Evolutionary conservation across 1,139 yeast species (phyloP), one percentile per base, ranked within the genome.

Genomic region (Kurtzmaniella quercitrusa): DNA sequence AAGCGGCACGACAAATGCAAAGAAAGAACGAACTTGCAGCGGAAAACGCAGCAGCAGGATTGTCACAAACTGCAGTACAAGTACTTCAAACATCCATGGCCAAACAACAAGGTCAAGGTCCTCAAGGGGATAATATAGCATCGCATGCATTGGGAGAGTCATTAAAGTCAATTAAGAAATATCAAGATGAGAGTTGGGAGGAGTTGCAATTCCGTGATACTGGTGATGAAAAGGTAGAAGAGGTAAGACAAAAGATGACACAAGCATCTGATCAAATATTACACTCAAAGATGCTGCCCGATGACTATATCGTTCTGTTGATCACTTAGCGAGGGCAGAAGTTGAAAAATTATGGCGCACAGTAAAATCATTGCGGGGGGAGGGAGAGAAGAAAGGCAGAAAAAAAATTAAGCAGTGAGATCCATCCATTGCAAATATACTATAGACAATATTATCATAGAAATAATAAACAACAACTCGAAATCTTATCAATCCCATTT

Each of bases 81-180:
- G 73, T 75, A 33, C 66, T 71, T 36, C 77, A 71, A 48, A 64
- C 71, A 18, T 65, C 71, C 2, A 22, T 26, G 16, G 66, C 71
- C 15, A 65, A 71, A 45, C 60, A 66, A 37, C 59, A 63, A 36
- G 79, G 74, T 43, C 84, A 79, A 46, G 81, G 84, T 33, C 82
- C 84, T 36, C 87, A 84, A 45, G 78, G 84, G 78, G 83, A 89
- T 19, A 95, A 89, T 2, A 84, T 85, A 52, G 71, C 83, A 21
- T 72, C 83, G 4, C 53, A 60, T 28, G 76, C 79, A 8, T 83
- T 87, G 45, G 93, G 96, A 2, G 93, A 89, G 23, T 91, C 96
- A 0, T 71, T 91, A 42, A 70, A 78, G 47, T 87, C 88, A 36
- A 78, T 84, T 47, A 86, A 85, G 56, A 65, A 72, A 39, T 88